These are phyloP conservation scores for Aspergillus caelatus DNA, from an alignment of 2,329 filamentous ascomycete species.

Conservation along the genomic window DNA sequence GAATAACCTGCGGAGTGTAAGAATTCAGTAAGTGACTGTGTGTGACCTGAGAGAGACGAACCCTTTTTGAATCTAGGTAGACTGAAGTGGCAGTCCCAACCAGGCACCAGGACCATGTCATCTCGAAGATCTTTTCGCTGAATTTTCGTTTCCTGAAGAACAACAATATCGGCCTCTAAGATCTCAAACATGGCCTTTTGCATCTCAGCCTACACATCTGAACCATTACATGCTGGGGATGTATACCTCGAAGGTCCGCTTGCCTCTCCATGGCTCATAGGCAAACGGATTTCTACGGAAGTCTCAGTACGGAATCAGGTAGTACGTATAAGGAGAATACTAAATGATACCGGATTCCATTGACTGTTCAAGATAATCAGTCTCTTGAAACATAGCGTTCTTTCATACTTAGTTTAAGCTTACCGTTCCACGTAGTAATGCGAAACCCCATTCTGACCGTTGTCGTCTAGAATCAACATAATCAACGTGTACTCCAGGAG, in stretches of 20 bases:
- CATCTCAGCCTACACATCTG: background rate
- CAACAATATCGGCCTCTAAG: slow-evolving; percentile 86
- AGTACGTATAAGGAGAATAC: background rate
- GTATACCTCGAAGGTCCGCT: slow-evolving; percentile 67
- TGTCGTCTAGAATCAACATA: slow-evolving; percentile 18
- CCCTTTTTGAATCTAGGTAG: slow-evolving; percentile 93
- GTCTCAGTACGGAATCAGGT: background rate
- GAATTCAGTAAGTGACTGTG: background rate
- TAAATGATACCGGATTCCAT: slow-evolving; percentile 69
- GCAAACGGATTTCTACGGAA: slow-evolving; percentile 72
- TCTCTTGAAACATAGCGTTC: background rate
- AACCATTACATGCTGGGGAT: background rate
- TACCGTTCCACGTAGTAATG: slow-evolving; percentile 87
- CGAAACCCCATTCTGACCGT: slow-evolving; percentile 66
- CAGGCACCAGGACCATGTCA: slow-evolving; percentile 92
- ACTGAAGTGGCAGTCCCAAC: slow-evolving; percentile 97
- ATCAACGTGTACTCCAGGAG: background rate
- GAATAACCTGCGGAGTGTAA: slow-evolving; percentile 71
- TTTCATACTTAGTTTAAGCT: slow-evolving; percentile 24
- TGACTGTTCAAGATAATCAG: slow-evolving; percentile 58
- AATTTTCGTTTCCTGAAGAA: slow-evolving; percentile 96
- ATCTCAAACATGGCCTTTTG: slow-evolving; percentile 86
- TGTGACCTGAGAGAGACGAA: slow-evolving; percentile 34
- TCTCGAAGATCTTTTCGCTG: slow-evolving; percentile 88
- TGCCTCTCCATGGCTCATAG: slow-evolving; percentile 81